phyloP scores from a whole-genome alignment of 306 rosid species.

The Coriaria nepalensis region DNA sequence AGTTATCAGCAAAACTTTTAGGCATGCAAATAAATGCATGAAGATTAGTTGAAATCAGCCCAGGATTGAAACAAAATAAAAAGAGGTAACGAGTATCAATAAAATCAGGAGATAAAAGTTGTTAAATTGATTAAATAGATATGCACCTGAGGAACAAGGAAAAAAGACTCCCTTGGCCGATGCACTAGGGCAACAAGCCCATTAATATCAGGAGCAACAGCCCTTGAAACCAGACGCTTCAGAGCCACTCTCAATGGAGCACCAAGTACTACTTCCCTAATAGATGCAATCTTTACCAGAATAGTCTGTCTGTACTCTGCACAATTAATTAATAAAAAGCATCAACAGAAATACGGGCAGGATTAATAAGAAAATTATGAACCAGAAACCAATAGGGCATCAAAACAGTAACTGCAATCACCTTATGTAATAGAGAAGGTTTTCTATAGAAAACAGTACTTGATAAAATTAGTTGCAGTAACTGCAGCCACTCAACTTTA shows the following conservation, averaged over 20 bases:
- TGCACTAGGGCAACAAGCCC: conserved; percentile 76
- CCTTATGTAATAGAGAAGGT: no score
- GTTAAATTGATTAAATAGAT: background rate
- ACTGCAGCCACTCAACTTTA: no score
- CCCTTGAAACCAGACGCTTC: conserved; percentile 51
- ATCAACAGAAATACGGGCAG: no score
- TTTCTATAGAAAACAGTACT: no score
- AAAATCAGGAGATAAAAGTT: no score
- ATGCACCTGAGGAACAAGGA: conserved; percentile 63
- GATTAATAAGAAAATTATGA: conserved; percentile 15
- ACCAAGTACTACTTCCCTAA: conserved; percentile 90
- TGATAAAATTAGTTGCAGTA: no score
- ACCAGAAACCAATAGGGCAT: conserved; percentile 14
- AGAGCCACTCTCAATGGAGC: conserved; percentile 78
- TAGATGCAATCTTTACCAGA: conserved; percentile 78
- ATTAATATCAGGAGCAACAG: conserved; percentile 32
- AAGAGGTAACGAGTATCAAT: no score
- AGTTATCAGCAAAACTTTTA: no score
- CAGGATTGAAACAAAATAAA: no score
- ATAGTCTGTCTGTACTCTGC: conserved; percentile 62
- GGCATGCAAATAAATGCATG: no score
- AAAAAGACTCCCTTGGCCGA: conserved; percentile 78
- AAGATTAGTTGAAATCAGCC: no score
- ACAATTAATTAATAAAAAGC: conserved; percentile 4
- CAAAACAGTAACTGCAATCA: conserved; percentile 13